Base-by-base conservation (phyloP, 139 green algal genomes). In the Ettlia oleoabundans region DNA sequence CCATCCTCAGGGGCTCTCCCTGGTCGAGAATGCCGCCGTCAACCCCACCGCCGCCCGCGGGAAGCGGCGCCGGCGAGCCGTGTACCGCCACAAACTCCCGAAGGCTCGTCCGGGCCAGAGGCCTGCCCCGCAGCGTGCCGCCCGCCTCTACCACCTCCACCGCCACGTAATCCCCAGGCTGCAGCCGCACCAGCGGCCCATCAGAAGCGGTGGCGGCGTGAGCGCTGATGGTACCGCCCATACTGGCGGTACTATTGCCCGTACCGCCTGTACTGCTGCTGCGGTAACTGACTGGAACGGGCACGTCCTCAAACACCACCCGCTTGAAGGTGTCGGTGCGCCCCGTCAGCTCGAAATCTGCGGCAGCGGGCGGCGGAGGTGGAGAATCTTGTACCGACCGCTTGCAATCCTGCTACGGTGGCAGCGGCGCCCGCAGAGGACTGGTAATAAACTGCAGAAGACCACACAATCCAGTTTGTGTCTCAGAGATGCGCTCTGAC, bases 291-390 rank as follows among this genome's bases (percentile, higher is more conserved):
- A 53, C 65, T 8, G 88, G 80, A 26, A 93, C 47, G 5, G 75
- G 43, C 8, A 63, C 33, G 22, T 92, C 82, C 0, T 70, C 62
- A 58, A 94, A 88, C 9, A 93, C 38, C 2, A 93, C 91, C 1
- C 93, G 87, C 85, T 95, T 95, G 71, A 93, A 92, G 40, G 78
- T 94, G 86, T 90, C 90, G 3, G 89, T 94, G 26, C 89, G 79
- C 30, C 93, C 94, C 0, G 88, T 94, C 42, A 93, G 76, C 10
- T n/a, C 63, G 19, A 40, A 24, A 26, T 76, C 73, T 80, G 73
- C 73, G 52, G 24, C 4, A n/a, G 1, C 5, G 22, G 21, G 38
- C 10, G 5, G 8, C 26, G 32, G 71, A 15, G 1, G n/a, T 8
- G 37, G 52, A 73, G 10, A 33, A 18, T 70, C 26, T 1, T 30